Conservation (phyloP, 768 basidiomycete species). For the Lentinula sp. region DNA sequence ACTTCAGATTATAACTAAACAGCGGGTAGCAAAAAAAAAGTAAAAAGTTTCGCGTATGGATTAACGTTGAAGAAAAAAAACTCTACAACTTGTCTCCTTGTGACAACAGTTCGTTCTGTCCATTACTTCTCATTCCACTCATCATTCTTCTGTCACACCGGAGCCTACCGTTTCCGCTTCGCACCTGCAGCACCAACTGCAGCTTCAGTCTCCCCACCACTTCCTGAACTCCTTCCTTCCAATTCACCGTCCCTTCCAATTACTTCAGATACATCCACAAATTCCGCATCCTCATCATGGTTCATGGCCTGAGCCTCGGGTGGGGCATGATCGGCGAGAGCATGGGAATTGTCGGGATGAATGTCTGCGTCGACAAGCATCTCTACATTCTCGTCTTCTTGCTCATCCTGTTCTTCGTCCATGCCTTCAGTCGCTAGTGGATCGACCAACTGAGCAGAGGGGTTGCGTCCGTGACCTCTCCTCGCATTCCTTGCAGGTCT, state of each 20-base stretch:
- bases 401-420: slow-evolving; percentile 24
- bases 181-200: slow-evolving; percentile 28
- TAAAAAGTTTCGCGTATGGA: not conserved
- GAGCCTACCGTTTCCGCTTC: slow-evolving; percentile 26
- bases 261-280: slow-evolving; percentile 9
- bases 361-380: slow-evolving; percentile 4
- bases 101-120: not conserved
- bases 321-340: not conserved
- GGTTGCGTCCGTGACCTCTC: not conserved
- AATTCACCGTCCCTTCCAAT: slow-evolving; percentile 12
- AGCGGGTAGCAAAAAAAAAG: not conserved
- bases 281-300: slow-evolving; percentile 6
- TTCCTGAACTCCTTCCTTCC: slow-evolving; percentile 9
- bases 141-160: not conserved
- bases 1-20: not conserved
- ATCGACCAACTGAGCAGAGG: slow-evolving; percentile 4
- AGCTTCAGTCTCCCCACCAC: slow-evolving; percentile 13
- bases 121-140: not conserved
- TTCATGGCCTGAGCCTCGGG: not conserved
- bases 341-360: not conserved
- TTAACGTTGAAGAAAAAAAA: not conserved
- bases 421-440: slow-evolving; percentile 24
- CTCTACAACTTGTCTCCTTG: not conserved
- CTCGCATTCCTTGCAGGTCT: not conserved
- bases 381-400: slow-evolving; percentile 8